Percentiles rank a stretch among this genome's conserved stretches.
phyloP scores from a whole-genome alignment of 2,329 filamentous ascomycete genomes.

The Fusarium neocosmosporiellum region DNA sequence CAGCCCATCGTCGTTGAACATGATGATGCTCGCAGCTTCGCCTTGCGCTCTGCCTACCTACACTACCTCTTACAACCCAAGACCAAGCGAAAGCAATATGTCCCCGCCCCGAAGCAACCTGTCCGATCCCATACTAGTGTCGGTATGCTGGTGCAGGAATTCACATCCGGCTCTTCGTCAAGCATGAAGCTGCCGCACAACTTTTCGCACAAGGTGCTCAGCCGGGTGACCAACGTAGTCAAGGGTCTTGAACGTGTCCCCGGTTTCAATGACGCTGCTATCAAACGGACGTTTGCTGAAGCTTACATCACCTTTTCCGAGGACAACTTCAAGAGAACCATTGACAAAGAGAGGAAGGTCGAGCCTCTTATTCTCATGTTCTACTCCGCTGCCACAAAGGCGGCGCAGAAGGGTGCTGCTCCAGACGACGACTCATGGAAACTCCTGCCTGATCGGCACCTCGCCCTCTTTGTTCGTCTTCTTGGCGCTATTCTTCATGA shows the following conservation, averaged over 20 bases:
- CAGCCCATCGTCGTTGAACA: slow-evolving; percentile 64
- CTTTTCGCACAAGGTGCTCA: slow-evolving; percentile 67
- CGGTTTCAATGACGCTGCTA: slow-evolving; percentile 88
- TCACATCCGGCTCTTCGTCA: slow-evolving; percentile 65
- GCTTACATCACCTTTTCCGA: slow-evolving; percentile 96
- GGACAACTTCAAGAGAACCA: slow-evolving; percentile 85
- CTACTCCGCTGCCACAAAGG: slow-evolving; percentile 93
- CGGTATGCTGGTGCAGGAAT: slow-evolving; percentile 89
- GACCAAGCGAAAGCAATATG: slow-evolving; percentile 89
- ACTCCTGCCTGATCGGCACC: slow-evolving; percentile 89
- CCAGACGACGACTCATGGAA: slow-evolving; percentile 91
- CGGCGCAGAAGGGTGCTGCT: slow-evolving; percentile 77
- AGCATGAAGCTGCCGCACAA: slow-evolving; percentile 68
- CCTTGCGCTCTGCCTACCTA: slow-evolving; percentile 90
- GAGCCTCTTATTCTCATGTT: slow-evolving; percentile 96
- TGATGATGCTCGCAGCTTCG: slow-evolving; percentile 92
- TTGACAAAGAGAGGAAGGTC: slow-evolving; percentile 93
- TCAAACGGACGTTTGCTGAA: slow-evolving; percentile 94
- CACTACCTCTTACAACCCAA: slow-evolving; percentile 93
- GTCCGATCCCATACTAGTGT: slow-evolving; percentile 76
- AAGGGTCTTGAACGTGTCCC: slow-evolving; percentile 85
- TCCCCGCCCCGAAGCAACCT: slow-evolving; percentile 72
- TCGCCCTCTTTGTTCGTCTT: slow-evolving; percentile 92
- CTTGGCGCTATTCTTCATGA: slow-evolving; percentile 83
- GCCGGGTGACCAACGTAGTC: slow-evolving; percentile 83